Evolutionary conservation across 768 basidiomycete genomes (phyloP).

Genomic region (Floccularia luteovirens): DNA sequence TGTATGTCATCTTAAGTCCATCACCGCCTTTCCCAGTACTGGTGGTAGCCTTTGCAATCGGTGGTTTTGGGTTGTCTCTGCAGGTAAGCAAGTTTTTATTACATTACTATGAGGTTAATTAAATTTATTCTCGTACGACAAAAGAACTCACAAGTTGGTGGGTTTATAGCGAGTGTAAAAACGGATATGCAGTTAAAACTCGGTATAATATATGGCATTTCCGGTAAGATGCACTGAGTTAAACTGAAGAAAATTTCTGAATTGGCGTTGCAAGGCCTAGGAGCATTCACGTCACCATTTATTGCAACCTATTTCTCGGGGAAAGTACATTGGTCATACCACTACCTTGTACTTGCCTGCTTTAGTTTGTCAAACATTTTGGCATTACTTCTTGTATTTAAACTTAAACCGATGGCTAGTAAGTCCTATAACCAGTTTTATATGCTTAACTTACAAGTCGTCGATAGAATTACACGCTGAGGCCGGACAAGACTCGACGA

Average conservation of each 20-base stretch:
- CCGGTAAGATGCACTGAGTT: slow-evolving; percentile 38
- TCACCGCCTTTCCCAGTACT: too few species aligned
- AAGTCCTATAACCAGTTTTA: background rate
- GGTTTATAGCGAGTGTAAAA: slow-evolving; percentile 40
- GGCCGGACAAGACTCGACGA: slow-evolving; percentile 15
- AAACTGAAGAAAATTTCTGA: background rate
- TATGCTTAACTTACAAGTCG: background rate
- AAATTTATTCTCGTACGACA: too few species aligned
- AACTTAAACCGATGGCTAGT: slow-evolving; percentile 20
- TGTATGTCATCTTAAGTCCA: too few species aligned
- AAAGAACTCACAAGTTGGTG: too few species aligned
- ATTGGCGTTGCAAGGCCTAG: too few species aligned
- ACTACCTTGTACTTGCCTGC: slow-evolving; percentile 51
- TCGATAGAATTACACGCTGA: slow-evolving; percentile 12
- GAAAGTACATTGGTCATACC: slow-evolving; percentile 46
- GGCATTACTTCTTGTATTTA: slow-evolving; percentile 15
- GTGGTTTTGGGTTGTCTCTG: slow-evolving; percentile 44
- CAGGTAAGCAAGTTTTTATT: too few species aligned
- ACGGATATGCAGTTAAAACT: slow-evolving; percentile 39
- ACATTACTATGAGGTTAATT: background rate
- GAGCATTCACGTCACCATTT: slow-evolving; percentile 50
- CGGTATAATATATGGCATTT: slow-evolving; percentile 42
- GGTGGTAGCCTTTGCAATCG: slow-evolving; percentile 32
- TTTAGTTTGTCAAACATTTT: slow-evolving; percentile 33
- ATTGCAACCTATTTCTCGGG: slow-evolving; percentile 59